Base-by-base conservation (phyloP, 2,329 filamentous ascomycete species). In the Thelonectria rubi region DNA sequence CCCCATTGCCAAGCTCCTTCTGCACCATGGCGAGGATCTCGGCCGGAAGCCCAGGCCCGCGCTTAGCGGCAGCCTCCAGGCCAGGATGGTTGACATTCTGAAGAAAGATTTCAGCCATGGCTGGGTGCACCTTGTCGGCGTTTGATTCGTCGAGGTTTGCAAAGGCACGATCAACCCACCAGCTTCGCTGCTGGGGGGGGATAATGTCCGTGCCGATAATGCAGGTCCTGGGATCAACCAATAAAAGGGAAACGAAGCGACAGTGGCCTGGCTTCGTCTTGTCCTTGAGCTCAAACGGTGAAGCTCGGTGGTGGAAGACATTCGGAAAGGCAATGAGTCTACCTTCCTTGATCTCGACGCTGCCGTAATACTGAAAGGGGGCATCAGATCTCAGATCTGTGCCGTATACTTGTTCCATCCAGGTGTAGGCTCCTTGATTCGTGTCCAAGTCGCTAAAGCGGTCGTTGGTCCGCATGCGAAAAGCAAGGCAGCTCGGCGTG, bases 161-260 rank as follows among this genome's bases (percentile, higher is more conserved):
- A 6, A 70, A 70, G 0, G 64, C 37, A 5, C 9, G 2, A 10
- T 69, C 68, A 46, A 60, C 21, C 72, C 70, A 77, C 74, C 74
- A 77, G 15, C 65, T 66, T 5, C 61, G 64, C 46, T 76, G 74
- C 53, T 77, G 76, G 0, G 75, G 75, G 1, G 73, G 76, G 0
- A 77, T 72, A 9, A 76, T 78, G 0, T 67, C 74, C 1, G 76
- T 77, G 21, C 65, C 72, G 30, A 76, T 69, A n/a, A 76, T 62
- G 0, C 76, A 78, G 0, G 72, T 68, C 12, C 78, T 65, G 0
- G 84, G 85, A 54, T 87, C 84, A 0, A 87, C 80, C 0, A 87
- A 77, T 71, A 81, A 87, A 3, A 87, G 71, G 0, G 81, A 81
- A 2, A 87, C 74, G 46, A 86, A 82, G 40, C 82, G 80, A 0